phyloP scores from a whole-genome alignment of 108 stramenopile genomes.

The Chaetoceros muelleri region DNA sequence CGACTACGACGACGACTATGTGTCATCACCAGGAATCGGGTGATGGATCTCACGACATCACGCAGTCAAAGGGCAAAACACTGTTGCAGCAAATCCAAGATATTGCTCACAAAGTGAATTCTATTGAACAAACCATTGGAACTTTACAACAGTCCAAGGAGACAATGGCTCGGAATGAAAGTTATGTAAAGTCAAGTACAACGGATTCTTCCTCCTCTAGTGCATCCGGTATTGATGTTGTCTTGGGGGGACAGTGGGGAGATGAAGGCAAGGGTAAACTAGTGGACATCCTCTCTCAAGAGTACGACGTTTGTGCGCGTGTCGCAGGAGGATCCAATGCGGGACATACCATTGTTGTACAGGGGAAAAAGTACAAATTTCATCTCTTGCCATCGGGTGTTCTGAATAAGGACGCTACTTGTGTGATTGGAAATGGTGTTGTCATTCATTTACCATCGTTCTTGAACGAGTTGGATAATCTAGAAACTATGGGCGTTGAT shows the following conservation, averaged over 20 bases:
- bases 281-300: slow-evolving; percentile 85
- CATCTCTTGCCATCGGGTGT: slow-evolving; percentile 97
- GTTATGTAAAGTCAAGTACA: neutral
- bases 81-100: slow-evolving; percentile 28
- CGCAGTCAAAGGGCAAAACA: no score
- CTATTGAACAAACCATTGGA: slow-evolving; percentile 23
- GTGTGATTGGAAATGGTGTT: slow-evolving; percentile 97
- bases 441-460: slow-evolving; percentile 95
- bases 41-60: no score
- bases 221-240: slow-evolving; percentile 74
- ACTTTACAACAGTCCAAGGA: slow-evolving; percentile 1
- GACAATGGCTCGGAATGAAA: neutral
- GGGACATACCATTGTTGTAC: slow-evolving; percentile 94
- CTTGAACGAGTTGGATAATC: slow-evolving; percentile 79
- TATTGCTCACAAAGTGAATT: slow-evolving; percentile 17
- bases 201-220: neutral
- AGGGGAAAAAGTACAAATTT: slow-evolving; percentile 96
- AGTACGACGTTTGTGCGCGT: slow-evolving; percentile 95
- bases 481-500: slow-evolving; percentile 62
- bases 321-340: slow-evolving; percentile 96
- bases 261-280: slow-evolving; percentile 99
- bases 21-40: no score
- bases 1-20: no score
- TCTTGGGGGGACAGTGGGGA: slow-evolving; percentile 96
- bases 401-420: slow-evolving; percentile 76